Evolutionary conservation across 352 stramenopile genomes (phyloP).

Genomic region (Globisporangium nagaii): DNA sequence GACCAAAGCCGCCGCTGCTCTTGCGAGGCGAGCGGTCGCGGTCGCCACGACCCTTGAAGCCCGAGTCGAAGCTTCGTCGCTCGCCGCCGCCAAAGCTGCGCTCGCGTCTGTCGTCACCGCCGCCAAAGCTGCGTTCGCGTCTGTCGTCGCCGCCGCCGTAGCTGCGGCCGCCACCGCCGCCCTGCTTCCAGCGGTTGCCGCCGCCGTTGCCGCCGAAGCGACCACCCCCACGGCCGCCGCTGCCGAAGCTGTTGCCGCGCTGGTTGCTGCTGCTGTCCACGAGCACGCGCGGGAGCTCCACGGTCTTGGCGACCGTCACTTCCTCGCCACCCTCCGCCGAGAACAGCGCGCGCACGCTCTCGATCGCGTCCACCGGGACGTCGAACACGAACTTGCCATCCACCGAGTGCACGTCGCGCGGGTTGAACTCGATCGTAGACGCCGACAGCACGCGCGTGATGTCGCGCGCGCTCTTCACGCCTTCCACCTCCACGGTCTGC

Average conservation of each 20-base stretch:
- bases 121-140: constrained; percentile 15
- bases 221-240: constrained; percentile 17
- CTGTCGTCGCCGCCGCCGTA: constrained; percentile 17
- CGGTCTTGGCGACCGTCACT: constrained; percentile 33
- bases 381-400: constrained; percentile 72
- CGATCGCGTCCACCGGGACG: constrained; percentile 42
- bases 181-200: constrained; percentile 20
- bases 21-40: constrained; percentile 15
- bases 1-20: constrained; percentile 22
- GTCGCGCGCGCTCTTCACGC: constrained; percentile 36
- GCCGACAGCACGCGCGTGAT: constrained; percentile 35
- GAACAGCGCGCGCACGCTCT: constrained; percentile 41
- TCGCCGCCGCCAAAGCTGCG: constrained; percentile 14
- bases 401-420: constrained; percentile 49
- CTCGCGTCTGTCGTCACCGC: constrained; percentile 17
- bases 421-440: constrained; percentile 30
- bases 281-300: constrained; percentile 55
- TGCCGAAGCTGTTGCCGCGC: constrained; percentile 19
- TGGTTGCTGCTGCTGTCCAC: constrained; percentile 22
- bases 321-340: constrained; percentile 18
- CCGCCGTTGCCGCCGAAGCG: constrained; percentile 25
- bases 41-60: constrained; percentile 28
- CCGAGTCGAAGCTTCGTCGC: constrained; percentile 33
- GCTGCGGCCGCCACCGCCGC: constrained; percentile 23
- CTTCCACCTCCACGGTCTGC: constrained; percentile 64